These are phyloP conservation scores for Huntiella moniliformis DNA, from an alignment of 2,329 filamentous ascomycete genomes.

Conservation along the genomic window DNA sequence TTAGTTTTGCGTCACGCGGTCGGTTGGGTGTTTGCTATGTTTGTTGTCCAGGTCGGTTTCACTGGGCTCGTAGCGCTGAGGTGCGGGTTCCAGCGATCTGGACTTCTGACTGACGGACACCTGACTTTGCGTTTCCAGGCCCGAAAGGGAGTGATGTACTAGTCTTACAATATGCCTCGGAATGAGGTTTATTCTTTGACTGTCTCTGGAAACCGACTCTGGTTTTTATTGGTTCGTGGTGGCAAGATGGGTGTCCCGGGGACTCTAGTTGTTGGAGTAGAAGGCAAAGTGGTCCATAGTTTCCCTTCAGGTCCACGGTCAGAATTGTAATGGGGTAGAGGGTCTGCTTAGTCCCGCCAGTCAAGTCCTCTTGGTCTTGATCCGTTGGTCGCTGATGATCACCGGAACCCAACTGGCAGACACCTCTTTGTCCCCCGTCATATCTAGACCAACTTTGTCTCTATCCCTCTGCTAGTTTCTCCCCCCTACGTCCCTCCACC, in stretches of 20 bases:
- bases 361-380: not conserved
- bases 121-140: conserved; percentile 37
- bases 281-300: not conserved
- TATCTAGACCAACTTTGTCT: not conserved
- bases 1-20: conserved; percentile 49
- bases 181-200: conserved; percentile 55
- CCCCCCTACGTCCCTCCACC: not conserved
- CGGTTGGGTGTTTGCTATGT: conserved; percentile 46
- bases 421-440: conserved; percentile 17
- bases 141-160: conserved; percentile 46
- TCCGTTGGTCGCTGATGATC: not conserved
- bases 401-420: not conserved
- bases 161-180: conserved; percentile 55
- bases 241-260: conserved; percentile 7
- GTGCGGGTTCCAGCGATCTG: not conserved
- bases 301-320: not conserved
- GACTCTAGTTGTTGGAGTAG: not conserved
- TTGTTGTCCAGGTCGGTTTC: conserved; percentile 18
- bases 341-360: conserved; percentile 1
- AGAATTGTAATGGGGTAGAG: not conserved
- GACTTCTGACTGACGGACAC: conserved; percentile 20
- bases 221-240: conserved; percentile 23
- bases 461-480: not conserved
- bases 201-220: conserved; percentile 43
- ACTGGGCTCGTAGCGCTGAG: conserved; percentile 1